These are phyloP conservation scores for Phialophora expanda DNA, from an alignment of 2,329 filamentous ascomycete species.

Conservation along the genomic window DNA sequence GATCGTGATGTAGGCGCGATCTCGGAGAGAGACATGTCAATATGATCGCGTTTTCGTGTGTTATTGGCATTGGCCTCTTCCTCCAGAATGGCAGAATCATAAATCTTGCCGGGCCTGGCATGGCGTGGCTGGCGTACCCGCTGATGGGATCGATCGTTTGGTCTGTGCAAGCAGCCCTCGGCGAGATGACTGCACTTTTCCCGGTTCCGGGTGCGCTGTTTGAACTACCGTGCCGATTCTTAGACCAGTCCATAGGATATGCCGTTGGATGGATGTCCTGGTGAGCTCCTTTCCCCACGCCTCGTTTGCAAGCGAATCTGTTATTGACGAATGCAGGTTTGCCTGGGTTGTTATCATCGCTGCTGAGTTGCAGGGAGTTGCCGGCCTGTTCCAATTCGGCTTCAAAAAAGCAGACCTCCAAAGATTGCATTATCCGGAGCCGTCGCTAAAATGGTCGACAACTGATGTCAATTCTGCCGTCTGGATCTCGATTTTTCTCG, in stretches of 20 bases:
- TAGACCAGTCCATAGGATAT: constrained; percentile 17
- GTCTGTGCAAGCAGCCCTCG: constrained; percentile 51
- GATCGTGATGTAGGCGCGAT: not conserved
- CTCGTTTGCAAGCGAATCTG: not conserved
- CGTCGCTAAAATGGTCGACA: constrained; percentile 4
- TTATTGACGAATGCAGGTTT: constrained; percentile 8
- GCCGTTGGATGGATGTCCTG: constrained; percentile 15
- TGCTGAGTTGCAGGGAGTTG: constrained; percentile 15
- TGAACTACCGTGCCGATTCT: constrained; percentile 10
- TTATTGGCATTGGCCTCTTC: constrained; percentile 36
- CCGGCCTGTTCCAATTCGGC: constrained; percentile 45
- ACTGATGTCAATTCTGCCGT: constrained; percentile 47
- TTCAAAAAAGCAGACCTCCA: constrained; percentile 38
- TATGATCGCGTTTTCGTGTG: constrained; percentile 36
- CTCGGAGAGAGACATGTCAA: constrained; percentile 29
- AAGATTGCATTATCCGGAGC: constrained; percentile 7
- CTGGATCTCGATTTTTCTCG: constrained; percentile 46
- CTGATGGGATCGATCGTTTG: constrained; percentile 53
- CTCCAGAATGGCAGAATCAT: constrained; percentile 35
- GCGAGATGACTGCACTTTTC: constrained; percentile 45
- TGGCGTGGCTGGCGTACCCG: constrained; percentile 43
- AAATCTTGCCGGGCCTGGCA: constrained; percentile 29
- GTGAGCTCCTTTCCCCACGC: not conserved
- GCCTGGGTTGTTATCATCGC: constrained; percentile 20
- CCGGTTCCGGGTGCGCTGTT: constrained; percentile 15